These are phyloP conservation scores for Nannizzia gypsea DNA, from an alignment of 2,329 filamentous ascomycete genomes.

Conservation along the genomic window DNA sequence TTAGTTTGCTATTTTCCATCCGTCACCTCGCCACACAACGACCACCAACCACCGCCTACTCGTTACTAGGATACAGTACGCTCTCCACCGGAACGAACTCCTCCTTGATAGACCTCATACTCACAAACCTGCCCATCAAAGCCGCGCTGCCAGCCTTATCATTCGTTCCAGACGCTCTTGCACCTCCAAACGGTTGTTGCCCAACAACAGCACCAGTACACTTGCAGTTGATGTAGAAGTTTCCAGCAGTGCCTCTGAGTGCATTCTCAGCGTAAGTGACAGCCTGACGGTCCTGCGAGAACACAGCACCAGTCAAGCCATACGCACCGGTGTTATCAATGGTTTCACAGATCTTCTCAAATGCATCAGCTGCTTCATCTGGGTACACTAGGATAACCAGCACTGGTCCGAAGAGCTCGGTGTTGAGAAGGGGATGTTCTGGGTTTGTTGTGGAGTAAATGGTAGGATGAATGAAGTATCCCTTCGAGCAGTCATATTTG, in stretches of 20 bases:
- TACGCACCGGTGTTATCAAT: constrained; percentile 33
- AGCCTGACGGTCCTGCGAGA: constrained; percentile 30
- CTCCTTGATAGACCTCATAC: constrained; percentile 59
- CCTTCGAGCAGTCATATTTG: constrained; percentile 62
- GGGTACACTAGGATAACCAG: constrained; percentile 67
- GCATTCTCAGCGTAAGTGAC: constrained; percentile 26
- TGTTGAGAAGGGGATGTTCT: constrained; percentile 59
- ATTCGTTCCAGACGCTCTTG: constrained; percentile 57
- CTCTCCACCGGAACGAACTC: constrained; percentile 54
- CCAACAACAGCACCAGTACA: constrained; percentile 60
- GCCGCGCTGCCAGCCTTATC: constrained; percentile 60
- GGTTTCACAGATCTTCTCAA: constrained; percentile 46
- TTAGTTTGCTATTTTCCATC: no score
- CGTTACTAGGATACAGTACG: constrained; percentile 62
- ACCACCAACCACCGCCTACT: constrained; percentile 19
- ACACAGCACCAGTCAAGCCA: constrained; percentile 34
- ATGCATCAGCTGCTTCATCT: constrained; percentile 51
- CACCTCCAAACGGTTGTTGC: constrained; percentile 61
- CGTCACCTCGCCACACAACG: no score
- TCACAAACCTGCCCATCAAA: constrained; percentile 55
- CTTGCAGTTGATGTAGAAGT: constrained; percentile 37
- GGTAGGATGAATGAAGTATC: constrained; percentile 75
- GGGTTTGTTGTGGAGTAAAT: constrained; percentile 66
- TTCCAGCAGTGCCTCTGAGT: constrained; percentile 30
- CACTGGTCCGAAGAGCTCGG: constrained; percentile 73